Base-by-base conservation (phyloP, 257 asterid species). In the Cynanchum wilfordii region DNA sequence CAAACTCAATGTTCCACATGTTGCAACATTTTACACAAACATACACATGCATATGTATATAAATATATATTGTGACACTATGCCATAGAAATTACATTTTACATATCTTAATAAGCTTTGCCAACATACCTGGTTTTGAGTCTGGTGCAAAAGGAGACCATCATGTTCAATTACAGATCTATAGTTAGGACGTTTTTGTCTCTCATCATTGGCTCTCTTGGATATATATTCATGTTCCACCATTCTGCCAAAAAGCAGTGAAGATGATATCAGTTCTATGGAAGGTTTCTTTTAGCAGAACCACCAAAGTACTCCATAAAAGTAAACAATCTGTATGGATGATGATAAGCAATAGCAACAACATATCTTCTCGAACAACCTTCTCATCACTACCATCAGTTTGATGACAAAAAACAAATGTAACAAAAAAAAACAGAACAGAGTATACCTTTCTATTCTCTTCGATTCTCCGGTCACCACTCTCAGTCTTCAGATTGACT, bases 151-250 rank as follows among this genome's bases (percentile, higher is more conserved):
- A 38, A 84, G 82, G 76, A 94, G 80, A 44, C 96, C 89, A 77
- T 94, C 97, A 74, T 94, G 91, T 40, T 91, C 99, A 45, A 91
- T 83, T 52, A 91, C 72, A 75, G 97, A 86, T 76, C 83, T 87
- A 79, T 89, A 94, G 77, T 89, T 81, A 7, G 85, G 77, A 57
- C 93, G 95, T 51, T 81, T 86, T 52, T 75, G 80, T 52, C 95
- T 81, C 81, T 88, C 97, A 81, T 81, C 93, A 17, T 80, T 86
- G 69, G 97, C 99, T 65, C 82, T 77, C 66, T 74, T 89, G 49
- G 93, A 84, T 62, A 91, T 77, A 60, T 76, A 65, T 11, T 83
- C 79, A 75, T 94, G 96, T 79, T 91, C 99, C 83, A 83, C 65
- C 73, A 78, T 80, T 59, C 98, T 93, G 86, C 79, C 76, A 69